A percentile compares a stretch with the other conserved stretches of the same genome.
phyloP scores from a whole-genome alignment of 139 green algal species.

The Bryopsis sp. region DNA sequence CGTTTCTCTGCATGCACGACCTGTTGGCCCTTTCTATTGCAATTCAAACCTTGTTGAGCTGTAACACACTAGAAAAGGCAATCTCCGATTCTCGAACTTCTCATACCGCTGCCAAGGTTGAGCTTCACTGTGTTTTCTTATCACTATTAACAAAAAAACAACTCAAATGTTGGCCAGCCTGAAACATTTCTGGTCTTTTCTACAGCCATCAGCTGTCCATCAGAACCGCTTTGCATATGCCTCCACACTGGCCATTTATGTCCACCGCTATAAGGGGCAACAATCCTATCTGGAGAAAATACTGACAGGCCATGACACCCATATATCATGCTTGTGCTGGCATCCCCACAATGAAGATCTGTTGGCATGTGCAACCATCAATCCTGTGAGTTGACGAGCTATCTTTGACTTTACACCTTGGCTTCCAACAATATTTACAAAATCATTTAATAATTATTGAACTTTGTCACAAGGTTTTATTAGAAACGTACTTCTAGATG shows the following conservation, averaged over 20 bases:
- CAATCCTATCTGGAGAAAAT: background rate
- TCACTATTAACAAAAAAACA: too few species aligned
- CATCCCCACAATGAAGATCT: background rate
- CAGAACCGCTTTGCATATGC: background rate
- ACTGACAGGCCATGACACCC: background rate
- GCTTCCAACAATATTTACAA: background rate
- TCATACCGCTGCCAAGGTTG: too few species aligned
- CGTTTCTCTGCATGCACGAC: too few species aligned
- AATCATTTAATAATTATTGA: background rate
- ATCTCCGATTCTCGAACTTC: too few species aligned
- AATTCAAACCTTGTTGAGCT: too few species aligned
- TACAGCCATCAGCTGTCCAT: background rate
- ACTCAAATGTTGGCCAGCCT: too few species aligned
- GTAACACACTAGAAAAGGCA: too few species aligned
- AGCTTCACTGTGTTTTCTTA: too few species aligned
- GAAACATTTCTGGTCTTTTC: too few species aligned
- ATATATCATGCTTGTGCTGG: background rate
- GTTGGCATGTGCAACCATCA: background rate
- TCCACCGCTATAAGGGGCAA: background rate
- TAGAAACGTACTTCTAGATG: background rate
- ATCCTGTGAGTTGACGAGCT: background rate
- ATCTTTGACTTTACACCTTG: background rate
- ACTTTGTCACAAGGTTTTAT: background rate
- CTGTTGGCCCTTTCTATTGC: too few species aligned
- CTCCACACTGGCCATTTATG: slow-evolving; percentile 2